Percentiles rank a stretch among this genome's conserved stretches.
These are phyloP conservation scores for Fusarium dimerum DNA, from an alignment of 2,329 filamentous ascomycete genomes.

Conservation along the genomic window DNA sequence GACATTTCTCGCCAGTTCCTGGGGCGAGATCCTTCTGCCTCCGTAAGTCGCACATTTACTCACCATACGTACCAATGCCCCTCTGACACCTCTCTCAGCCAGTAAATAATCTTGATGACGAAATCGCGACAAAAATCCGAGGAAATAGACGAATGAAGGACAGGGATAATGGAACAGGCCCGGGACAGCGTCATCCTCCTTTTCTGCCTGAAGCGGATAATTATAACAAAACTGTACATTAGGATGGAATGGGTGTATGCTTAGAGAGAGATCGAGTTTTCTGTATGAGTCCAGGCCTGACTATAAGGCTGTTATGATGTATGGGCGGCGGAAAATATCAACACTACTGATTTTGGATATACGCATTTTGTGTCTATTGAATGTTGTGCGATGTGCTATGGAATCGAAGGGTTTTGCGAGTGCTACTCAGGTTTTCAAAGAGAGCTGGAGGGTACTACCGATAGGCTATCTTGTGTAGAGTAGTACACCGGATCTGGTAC, in stretches of 20 bases:
- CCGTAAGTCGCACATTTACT: constrained; percentile 46
- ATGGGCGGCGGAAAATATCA: background rate
- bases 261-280: background rate
- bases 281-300: background rate
- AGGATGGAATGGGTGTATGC: background rate
- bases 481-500: too few species aligned
- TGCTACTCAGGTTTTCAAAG: background rate
- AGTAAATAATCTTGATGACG: constrained; percentile 22
- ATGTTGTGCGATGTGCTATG: background rate
- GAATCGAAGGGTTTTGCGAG: too few species aligned
- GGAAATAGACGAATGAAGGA: background rate
- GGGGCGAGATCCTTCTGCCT: constrained; percentile 67
- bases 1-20: constrained; percentile 67
- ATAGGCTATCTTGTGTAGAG: too few species aligned
- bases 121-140: background rate
- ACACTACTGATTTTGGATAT: background rate
- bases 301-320: background rate
- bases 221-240: constrained; percentile 1
- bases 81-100: constrained; percentile 17
- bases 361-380: background rate
- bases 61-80: background rate
- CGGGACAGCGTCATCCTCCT: background rate
- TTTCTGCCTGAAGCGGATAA: background rate
- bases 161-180: background rate
- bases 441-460: too few species aligned